Evolutionary conservation across 495 filamentous ascomycete species (phyloP).

Genomic region (Oidiodendron maius): DNA sequence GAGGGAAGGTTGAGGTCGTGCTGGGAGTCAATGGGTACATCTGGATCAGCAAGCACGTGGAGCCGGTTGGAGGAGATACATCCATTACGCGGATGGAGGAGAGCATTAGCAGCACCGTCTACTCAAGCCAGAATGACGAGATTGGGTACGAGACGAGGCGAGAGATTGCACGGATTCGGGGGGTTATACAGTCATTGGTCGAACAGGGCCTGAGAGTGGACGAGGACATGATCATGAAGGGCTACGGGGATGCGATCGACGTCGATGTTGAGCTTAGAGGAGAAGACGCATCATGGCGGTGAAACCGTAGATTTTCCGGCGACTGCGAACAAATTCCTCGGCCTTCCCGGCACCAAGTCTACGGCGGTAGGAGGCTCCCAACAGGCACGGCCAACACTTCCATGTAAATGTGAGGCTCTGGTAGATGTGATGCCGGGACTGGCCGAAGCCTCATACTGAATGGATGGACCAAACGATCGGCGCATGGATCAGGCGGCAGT

Average conservation of each 20-base stretch:
- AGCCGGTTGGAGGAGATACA: constrained; percentile 30
- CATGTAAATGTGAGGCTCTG: too few relatives aligned
- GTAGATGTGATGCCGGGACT: too few relatives aligned
- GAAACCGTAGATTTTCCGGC: too few relatives aligned
- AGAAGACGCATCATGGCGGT: too few relatives aligned
- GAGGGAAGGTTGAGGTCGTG: constrained; percentile 76
- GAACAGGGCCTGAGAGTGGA: constrained; percentile 80
- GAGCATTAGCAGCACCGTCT: constrained; percentile 60
- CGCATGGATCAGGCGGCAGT: too few relatives aligned
- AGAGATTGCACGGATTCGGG: constrained; percentile 78
- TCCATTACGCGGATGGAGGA: constrained; percentile 81
- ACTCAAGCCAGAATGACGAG: constrained; percentile 85
- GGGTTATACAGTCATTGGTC: constrained; percentile 74
- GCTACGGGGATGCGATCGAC: constrained; percentile 74
- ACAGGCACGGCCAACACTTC: too few relatives aligned
- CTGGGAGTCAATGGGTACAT: constrained; percentile 95
- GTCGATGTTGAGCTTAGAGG: constrained; percentile 45
- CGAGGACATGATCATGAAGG: constrained; percentile 80
- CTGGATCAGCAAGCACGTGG: constrained; percentile 78
- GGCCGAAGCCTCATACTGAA: too few relatives aligned
- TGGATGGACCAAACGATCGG: too few relatives aligned
- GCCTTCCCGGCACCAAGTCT: too few relatives aligned
- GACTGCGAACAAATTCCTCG: too few relatives aligned
- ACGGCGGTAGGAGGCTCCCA: too few relatives aligned
- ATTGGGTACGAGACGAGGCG: constrained; percentile 68